Conservation (phyloP, 1,139 yeast genomes). For the Cylindricascospora bacillispora region DNA sequence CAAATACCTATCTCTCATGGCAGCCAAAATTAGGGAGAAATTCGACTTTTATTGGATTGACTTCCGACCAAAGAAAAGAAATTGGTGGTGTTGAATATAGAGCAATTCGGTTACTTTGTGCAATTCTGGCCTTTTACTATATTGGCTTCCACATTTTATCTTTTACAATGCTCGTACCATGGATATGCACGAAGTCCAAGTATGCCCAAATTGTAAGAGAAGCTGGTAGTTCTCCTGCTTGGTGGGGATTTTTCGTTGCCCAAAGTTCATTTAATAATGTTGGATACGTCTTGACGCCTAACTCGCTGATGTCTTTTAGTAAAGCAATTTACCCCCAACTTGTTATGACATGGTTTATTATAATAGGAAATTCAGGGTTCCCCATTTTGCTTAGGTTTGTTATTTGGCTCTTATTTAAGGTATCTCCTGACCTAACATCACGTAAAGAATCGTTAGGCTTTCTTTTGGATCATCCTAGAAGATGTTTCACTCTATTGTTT, state of each 20-base stretch:
- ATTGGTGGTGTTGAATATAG: slow-evolving; percentile 94
- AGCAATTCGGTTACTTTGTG: slow-evolving; percentile 62
- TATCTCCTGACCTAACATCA: slow-evolving; percentile 51
- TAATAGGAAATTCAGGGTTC: slow-evolving; percentile 87
- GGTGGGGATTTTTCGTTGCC: slow-evolving; percentile 88
- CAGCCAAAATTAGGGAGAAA: slow-evolving; percentile 84
- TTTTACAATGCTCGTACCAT: slow-evolving; percentile 46
- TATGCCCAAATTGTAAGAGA: slow-evolving; percentile 34
- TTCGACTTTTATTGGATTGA: slow-evolving; percentile 73
- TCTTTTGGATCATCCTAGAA: slow-evolving; percentile 84
- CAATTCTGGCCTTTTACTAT: slow-evolving; percentile 52
- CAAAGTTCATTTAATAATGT: slow-evolving; percentile 68
- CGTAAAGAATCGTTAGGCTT: slow-evolving; percentile 69
- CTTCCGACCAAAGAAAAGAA: slow-evolving; percentile 79
- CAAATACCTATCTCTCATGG: slow-evolving; percentile 82
- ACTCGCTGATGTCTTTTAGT: slow-evolving; percentile 59
- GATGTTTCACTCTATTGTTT: slow-evolving; percentile 83
- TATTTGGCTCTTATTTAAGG: slow-evolving; percentile 63
- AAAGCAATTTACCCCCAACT: slow-evolving; percentile 51
- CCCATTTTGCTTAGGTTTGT: slow-evolving; percentile 68
- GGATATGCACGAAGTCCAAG: slow-evolving; percentile 34
- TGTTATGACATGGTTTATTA: slow-evolving; percentile 50
- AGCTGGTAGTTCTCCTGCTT: slow-evolving; percentile 52
- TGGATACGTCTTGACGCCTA: slow-evolving; percentile 65
- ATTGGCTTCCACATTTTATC: slow-evolving; percentile 59